Evolutionary conservation across 2,329 filamentous ascomycete species (phyloP), one percentile per base, ranked within the genome.

Genomic region (Xylaria sp.): DNA sequence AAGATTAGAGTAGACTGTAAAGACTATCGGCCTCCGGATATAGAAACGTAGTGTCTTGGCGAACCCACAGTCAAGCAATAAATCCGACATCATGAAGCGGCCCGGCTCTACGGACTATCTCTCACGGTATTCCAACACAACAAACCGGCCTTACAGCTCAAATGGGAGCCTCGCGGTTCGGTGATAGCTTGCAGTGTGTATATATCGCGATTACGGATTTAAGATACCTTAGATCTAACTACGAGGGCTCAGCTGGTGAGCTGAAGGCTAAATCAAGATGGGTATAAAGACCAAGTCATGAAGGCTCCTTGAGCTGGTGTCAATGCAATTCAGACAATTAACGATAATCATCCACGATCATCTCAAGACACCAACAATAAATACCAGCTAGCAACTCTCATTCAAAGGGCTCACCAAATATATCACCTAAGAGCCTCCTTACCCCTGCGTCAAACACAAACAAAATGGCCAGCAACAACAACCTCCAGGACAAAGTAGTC

Each of bases 401-500:
- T 46, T 34, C 39, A 23, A 58, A 37, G 15, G 4, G 1, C 56
- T 28, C 48, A 28, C 25, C 1, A 1, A 32, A 7, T 10, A 6
- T 46, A 25, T 15, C 23, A n/a, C 1, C 9, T 20, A 25, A 54
- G 18, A 51, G 3, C 13, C 18, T 7, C 25, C n/a, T 28, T 28
- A 28, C 2, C 25, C 25, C 25, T 28, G 25, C 25, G 9, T 6
- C 18, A 51, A n/a, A 46, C 12, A 48, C 8, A 15, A 6, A 12
- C 15, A 70, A 50, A 44, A 67, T 65, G 58, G 48, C 59, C 39
- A 57, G 1, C 68, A 50, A 55, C 20, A 63, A 48, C 32, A 63
- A 37, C 55, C 62, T 72, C 28, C 57, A 56, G 15, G 68, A 37
- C 65, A 84, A 82, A 74, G 76, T 81, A 20, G 74, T 85, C 71